Evolutionary conservation across 768 basidiomycete genomes (phyloP), one percentile per base, ranked within the genome.

Genomic region (Macrolepiota dolichaula): DNA sequence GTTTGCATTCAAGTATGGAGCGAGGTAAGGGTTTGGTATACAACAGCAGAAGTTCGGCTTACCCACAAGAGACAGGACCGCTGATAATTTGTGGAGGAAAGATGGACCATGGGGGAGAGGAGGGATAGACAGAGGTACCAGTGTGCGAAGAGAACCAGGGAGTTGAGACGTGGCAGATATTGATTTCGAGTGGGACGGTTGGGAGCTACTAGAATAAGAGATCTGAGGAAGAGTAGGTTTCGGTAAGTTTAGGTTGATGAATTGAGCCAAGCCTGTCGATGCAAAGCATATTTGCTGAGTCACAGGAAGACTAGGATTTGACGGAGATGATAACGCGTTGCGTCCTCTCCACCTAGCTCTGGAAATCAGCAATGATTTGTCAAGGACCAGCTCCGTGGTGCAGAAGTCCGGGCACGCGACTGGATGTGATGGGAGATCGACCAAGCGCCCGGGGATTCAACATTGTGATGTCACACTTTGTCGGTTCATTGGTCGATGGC

Each of bases 31-130:
- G 9, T 19, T 44, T n/a, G 42, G 42, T n/a, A 44, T 44, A 7
- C 42, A 44, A 44, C 3, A n/a, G n/a, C 9, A n/a, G 17, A 44
- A 3, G 13, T 44, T 17, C 42, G 42, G 42, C 42, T 17, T 15
- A 15, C 42, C 19, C 42, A 32, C 29, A 3, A 44, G 19, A n/a
- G 42, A 44, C 17, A 44, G 42, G 19, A 15, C 42, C 42, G 52
- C 36, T 19, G 36, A 37, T 22, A 29, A 24, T 1, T 10, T 93
- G 91, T 0, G 91, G 91, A 13, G 94, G 84, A 70, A 93, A 94
- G 73, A 93, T 93, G 7, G 91, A 92, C 92, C 94, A 93, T 59
- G 29, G 12, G 51, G 29, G 13, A n/a, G n/a, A n/a, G n/a, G n/a
- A 13, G 19, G 17, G 35, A 40, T 29, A 27, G 15, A 25, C 36